Conservation (phyloP, 257 asterid genomes). For the Jasminum sambac region DNA sequence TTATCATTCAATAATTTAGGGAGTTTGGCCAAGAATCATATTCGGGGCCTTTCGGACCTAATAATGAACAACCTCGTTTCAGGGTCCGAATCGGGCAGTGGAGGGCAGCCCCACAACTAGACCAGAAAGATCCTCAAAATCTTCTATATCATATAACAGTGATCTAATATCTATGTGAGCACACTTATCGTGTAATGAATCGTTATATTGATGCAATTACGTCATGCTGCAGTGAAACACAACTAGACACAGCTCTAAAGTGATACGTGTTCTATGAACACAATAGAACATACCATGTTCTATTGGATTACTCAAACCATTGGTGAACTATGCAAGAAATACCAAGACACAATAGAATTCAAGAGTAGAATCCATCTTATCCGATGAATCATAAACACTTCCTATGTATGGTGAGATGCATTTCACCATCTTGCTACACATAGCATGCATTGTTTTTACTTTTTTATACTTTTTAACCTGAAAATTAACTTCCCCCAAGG, state of each 20-base stretch:
- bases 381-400: not conserved
- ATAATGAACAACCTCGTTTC: not conserved
- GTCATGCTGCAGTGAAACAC: too few relatives aligned
- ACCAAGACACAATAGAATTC: not conserved
- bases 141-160: not conserved
- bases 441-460: too few relatives aligned
- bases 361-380: not conserved
- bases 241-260: too few relatives aligned
- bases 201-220: too few relatives aligned
- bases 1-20: not conserved
- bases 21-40: not conserved
- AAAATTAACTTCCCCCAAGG: too few relatives aligned
- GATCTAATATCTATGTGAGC: too few relatives aligned
- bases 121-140: conserved; percentile 6
- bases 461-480: too few relatives aligned
- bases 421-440: conserved; percentile 12
- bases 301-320: conserved; percentile 5
- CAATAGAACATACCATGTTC: not conserved
- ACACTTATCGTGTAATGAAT: too few relatives aligned
- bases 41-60: not conserved
- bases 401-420: not conserved
- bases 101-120: not conserved
- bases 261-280: too few relatives aligned
- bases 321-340: not conserved
- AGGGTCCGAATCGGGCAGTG: not conserved